Base-by-base conservation (phyloP, 2,329 filamentous ascomycete species). In the Sphaerulina vaccinii region DNA sequence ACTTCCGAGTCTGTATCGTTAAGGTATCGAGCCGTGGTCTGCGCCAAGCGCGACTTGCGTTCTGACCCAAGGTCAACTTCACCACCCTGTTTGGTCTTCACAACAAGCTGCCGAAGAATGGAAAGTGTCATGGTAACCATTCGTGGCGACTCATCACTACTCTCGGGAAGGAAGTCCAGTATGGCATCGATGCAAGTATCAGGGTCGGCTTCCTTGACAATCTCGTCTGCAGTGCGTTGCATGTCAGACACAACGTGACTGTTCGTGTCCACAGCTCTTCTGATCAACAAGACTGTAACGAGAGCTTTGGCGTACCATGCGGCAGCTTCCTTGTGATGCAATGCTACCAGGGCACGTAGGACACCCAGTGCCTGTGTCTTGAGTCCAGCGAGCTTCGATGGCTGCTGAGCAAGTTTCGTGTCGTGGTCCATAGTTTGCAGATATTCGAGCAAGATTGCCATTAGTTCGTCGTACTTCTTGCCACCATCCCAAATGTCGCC, bases 281-380 rank as follows among this genome's bases (percentile, higher is more conserved):
- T 81, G 5, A 85, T 82, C 29, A 78, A 74, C 18, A 90, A 75
- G 1, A 90, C 74, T 5, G 85, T 80, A 64, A 85, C 82, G 1
- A 92, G 78, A 0, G 84, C 83, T 21, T 80, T 79, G 11, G 83
- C 79, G 37, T 88, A 81, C 71, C 88, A 85, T 2, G 83, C 81
- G 54, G 80, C 78, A 61, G 88, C 88, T 56, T 77, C 78, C 49
- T 81, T 80, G 29, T 82, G 81, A 63, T 86, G 80, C 65, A 84
- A 80, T 58, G 83, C 83, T 11, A 90, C 79, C 48, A 92, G 78
- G 3, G 88, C 78, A 64, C 87, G 85, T 65, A 90, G 83, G 1
- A 87, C 88, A 1, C 84, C 82, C 9, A 91, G 74, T 16, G 87
- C 84, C 69, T 91, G 88, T 2, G 80, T 78, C 71, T 88, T 90